Evolutionary conservation across 2,329 filamentous ascomycete genomes (phyloP).

Genomic region (Clarireedia sp.): DNA sequence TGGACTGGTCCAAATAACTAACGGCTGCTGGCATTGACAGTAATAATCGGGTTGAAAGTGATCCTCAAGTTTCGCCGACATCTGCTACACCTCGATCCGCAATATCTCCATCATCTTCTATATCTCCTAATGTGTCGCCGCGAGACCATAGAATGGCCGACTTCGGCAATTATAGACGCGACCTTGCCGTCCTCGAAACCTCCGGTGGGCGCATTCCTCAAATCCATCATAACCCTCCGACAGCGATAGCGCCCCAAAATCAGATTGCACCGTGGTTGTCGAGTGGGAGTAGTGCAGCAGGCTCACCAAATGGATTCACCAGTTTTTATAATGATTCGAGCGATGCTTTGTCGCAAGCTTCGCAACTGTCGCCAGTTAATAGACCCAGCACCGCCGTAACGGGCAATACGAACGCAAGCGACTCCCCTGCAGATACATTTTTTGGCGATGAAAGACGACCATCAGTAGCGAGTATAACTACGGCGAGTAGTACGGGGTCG

Average conservation of each 20-base stretch:
- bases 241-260: conserved; percentile 40
- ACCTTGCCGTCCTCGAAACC: conserved; percentile 60
- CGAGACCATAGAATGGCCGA: conserved; percentile 36
- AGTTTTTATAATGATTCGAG: conserved; percentile 69
- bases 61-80: conserved; percentile 29
- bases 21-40: conserved; percentile 28
- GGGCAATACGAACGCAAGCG: conserved; percentile 44
- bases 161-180: conserved; percentile 63
- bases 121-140: conserved; percentile 29
- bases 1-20: conserved; percentile 27
- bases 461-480: conserved; percentile 81
- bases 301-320: conserved; percentile 30
- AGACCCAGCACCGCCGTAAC: conserved; percentile 41
- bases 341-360: conserved; percentile 58
- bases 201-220: conserved; percentile 48
- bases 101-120: conserved; percentile 21
- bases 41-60: conserved; percentile 26
- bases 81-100: conserved; percentile 22
- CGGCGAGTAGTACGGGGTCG: conserved; percentile 77
- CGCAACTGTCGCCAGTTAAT: conserved; percentile 65
- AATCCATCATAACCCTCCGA: conserved; percentile 51
- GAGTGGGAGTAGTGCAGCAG: conserved; percentile 23
- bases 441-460: conserved; percentile 71
- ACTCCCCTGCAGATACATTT: conserved; percentile 53
- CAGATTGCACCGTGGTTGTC: conserved; percentile 51